Evolutionary conservation across 176 grass and related monocot genomes (phyloP).

Genomic region (Guadua angustifolia): DNA sequence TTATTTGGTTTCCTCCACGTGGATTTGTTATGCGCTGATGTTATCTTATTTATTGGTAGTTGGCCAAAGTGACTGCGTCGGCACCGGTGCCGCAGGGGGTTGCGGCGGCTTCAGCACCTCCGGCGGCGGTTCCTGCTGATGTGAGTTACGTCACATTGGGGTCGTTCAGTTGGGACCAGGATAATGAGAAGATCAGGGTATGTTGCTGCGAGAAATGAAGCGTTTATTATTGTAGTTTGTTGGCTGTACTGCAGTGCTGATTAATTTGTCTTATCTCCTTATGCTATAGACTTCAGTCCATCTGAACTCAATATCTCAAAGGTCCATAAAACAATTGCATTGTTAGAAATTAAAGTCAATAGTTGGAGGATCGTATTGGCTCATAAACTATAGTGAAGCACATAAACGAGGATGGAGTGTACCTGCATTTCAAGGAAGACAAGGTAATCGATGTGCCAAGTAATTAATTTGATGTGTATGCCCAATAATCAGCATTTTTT

Average conservation of each 20-base stretch:
- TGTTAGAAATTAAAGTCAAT: neutral
- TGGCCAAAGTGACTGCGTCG: slow-evolving; percentile 33
- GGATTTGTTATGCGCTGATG: neutral
- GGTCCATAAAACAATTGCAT: neutral
- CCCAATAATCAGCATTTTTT: neutral
- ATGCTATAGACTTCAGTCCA: neutral
- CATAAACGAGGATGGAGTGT: neutral
- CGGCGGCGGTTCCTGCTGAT: slow-evolving; percentile 6
- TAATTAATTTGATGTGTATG: neutral
- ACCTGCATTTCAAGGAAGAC: slow-evolving; percentile 74
- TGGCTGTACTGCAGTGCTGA: neutral
- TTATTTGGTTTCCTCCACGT: neutral
- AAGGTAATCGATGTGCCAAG: slow-evolving; percentile 54
- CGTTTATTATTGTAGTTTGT: neutral
- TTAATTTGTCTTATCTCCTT: neutral
- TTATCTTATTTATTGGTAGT: slow-evolving; percentile 30
- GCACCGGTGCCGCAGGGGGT: slow-evolving; percentile 27
- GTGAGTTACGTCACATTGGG: slow-evolving; percentile 69
- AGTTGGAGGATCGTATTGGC: neutral
- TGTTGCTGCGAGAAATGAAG: neutral
- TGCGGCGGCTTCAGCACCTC: neutral
- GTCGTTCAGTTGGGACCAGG: slow-evolving; percentile 94
- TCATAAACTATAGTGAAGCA: neutral
- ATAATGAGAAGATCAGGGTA: slow-evolving; percentile 86
- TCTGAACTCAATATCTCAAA: neutral